These are phyloP conservation scores for Persicaria tinctoria DNA, from an alignment of 148 eudicot genomes.

Conservation along the genomic window DNA sequence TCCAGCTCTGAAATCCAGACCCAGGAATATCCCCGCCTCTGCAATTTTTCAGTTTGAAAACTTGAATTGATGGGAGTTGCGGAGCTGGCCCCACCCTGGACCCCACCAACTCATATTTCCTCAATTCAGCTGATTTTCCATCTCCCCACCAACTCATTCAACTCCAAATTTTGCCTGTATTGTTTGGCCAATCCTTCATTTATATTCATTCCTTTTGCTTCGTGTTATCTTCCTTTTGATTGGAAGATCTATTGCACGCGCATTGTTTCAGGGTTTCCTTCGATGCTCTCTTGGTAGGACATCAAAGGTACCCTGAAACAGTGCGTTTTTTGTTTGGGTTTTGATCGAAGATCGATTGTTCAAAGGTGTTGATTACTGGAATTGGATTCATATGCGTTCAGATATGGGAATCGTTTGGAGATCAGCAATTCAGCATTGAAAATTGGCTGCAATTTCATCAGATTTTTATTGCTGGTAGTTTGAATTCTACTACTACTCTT, in stretches of 20 bases:
- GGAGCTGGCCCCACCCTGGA: not conserved
- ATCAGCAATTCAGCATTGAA: too few species aligned
- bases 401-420: too few species aligned
- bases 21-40: not conserved
- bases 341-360: not conserved
- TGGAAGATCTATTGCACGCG: not conserved
- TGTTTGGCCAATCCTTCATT: not conserved
- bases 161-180: not conserved
- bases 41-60: not conserved
- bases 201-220: not conserved
- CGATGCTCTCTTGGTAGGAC: not conserved
- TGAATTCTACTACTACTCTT: not conserved
- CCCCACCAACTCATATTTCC: not conserved
- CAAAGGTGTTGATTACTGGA: not conserved
- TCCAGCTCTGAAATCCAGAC: not conserved
- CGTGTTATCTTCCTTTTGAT: not conserved
- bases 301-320: not conserved
- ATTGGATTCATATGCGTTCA: not conserved
- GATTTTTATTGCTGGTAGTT: too few species aligned
- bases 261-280: conserved; percentile 5
- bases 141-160: not conserved
- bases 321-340: not conserved
- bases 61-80: not conserved
- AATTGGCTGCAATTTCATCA: too few species aligned
- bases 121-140: not conserved